Evolutionary conservation across 371 early-diverging fungal species (phyloP), one percentile per base, ranked within the genome.

Genomic region (Lichtheimia corymbifera): DNA sequence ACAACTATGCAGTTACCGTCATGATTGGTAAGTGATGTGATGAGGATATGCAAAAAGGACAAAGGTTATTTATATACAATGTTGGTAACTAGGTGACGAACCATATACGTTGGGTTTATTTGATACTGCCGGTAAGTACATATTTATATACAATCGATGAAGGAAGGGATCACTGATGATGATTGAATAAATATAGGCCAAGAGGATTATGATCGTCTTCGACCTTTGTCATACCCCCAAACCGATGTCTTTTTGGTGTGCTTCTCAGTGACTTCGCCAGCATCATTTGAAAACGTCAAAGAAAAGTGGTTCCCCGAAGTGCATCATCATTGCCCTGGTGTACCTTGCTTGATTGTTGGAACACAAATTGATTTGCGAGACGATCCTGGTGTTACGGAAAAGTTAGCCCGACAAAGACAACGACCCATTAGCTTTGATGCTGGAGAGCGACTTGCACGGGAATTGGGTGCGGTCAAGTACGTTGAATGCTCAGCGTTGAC

Each of bases 1-100:
- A 97, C 82, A 97, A 97, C 77, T 97, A 97, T 83, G 97, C 98
- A 58, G 98, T 96, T 47, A 97, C 97, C 40, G 97, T 97, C 49
- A 96, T 96, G 96, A 95, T 97, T 82, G 97, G 94, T 74, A 74
- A 45, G 22, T 53, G 22, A 14, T 59, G n/a, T 18, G 20, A 35
- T 28, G 12, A 41, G 35, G 25, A 17, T 15, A 43, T 50, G 49
- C 35, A 35, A 35, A 6, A 35, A 9, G 35, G 35, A 35, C 35
- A 9, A 35, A 2, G 35, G 47, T n/a, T 50, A 20, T 30, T 40
- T 6, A 30, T 50, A 20, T 44, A 28, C n/a, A 13, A 9, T 44
- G 3, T 50, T 47, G 47, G 27, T 55, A 11, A 35, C n/a, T 55
- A 77, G 79, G 78, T 50, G 91, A 91, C 54, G 93, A 94, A 66